Evolutionary conservation across 163 green algal species (phyloP).

Genomic region (Chloromonas sp.): DNA sequence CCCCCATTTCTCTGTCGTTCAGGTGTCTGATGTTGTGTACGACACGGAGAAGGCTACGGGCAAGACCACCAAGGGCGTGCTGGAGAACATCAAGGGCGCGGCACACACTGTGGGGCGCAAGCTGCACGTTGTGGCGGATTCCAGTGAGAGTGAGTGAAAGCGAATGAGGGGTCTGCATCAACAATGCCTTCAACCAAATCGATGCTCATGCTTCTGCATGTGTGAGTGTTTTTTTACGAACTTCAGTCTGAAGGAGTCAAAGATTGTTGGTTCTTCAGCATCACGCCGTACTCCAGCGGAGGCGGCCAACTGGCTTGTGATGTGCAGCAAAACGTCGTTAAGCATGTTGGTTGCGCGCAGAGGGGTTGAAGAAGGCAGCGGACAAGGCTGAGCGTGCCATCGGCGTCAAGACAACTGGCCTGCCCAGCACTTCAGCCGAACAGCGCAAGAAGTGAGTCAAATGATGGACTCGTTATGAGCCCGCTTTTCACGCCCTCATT

Average conservation of each 20-base stretch:
- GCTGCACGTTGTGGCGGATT: conserved; percentile 10
- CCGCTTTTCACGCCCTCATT: too few species aligned
- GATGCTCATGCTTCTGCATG: too few species aligned
- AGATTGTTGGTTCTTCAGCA: too few species aligned
- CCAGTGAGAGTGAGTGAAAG: conserved; percentile 11
- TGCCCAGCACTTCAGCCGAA: background rate
- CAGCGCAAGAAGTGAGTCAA: background rate
- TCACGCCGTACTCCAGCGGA: too few species aligned
- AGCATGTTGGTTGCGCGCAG: background rate
- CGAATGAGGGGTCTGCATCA: too few species aligned
- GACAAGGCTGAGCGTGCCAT: background rate
- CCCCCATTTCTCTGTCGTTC: too few species aligned
- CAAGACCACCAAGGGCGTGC: background rate
- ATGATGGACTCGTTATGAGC: too few species aligned
- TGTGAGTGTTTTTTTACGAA: too few species aligned
- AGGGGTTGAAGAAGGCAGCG: background rate
- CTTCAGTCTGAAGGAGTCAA: too few species aligned
- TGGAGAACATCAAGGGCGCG: conserved; percentile 11
- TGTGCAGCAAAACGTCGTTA: too few species aligned
- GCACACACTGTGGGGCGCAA: conserved; percentile 6
- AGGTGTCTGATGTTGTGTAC: background rate
- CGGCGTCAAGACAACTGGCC: background rate
- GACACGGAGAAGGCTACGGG: background rate
- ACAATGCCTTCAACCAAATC: too few species aligned
- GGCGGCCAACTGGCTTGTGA: too few species aligned